Conservation (phyloP, 495 filamentous ascomycete genomes). For the Oleoguttula mirabilis region DNA sequence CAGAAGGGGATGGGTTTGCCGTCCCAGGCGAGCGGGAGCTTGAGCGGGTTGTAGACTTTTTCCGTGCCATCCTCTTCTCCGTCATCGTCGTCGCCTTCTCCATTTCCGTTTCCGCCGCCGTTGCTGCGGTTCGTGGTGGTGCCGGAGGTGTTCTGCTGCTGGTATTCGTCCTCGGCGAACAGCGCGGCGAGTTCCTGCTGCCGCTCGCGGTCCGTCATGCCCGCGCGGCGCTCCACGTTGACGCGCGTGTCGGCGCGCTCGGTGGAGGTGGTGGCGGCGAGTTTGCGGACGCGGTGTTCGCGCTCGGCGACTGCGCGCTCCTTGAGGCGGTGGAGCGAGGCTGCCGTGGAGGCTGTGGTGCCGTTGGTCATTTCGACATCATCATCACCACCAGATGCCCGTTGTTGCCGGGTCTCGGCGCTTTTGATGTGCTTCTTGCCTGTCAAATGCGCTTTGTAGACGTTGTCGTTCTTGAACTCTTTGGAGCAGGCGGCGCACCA, state of each 20-base stretch:
- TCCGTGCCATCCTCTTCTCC: conserved; percentile 58
- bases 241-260: conserved; percentile 75
- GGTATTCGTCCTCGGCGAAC: conserved; percentile 48
- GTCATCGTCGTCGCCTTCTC: conserved; percentile 44
- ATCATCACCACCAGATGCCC: conserved; percentile 8
- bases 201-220: conserved; percentile 90
- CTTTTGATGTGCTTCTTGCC: conserved; percentile 87
- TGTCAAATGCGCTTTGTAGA: conserved; percentile 76
- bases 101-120: conserved; percentile 21
- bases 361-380: conserved; percentile 19
- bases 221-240: conserved; percentile 87
- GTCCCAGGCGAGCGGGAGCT: conserved; percentile 91
- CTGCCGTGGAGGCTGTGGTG: not conserved
- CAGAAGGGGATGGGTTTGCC: conserved; percentile 98
- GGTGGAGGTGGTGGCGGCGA: conserved; percentile 62
- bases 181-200: conserved; percentile 85
- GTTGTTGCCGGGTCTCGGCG: conserved; percentile 44
- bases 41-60: conserved; percentile 91
- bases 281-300: conserved; percentile 67
- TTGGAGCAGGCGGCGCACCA: conserved; percentile 89
- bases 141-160: no score
- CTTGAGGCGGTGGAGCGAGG: conserved; percentile 48
- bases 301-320: conserved; percentile 84
- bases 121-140: conserved; percentile 24
- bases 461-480: conserved; percentile 89